A percentile compares a stretch with the other conserved stretches of the same genome.
These are phyloP conservation scores for Aspergillus sp. DNA, from an alignment of 2,329 filamentous ascomycete genomes.

Conservation along the genomic window DNA sequence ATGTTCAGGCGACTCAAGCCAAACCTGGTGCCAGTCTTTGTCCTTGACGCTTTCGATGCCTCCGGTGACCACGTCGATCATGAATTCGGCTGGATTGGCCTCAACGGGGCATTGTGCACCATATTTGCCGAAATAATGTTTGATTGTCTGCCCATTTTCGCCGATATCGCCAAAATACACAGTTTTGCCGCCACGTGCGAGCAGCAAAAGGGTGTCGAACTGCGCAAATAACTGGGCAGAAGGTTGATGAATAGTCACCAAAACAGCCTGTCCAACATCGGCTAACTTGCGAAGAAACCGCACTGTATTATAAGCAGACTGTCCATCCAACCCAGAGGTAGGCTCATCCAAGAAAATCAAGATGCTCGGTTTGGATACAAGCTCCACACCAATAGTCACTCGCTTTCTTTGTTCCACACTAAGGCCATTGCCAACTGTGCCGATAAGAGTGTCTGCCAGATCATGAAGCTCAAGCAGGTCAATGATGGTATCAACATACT, in stretches of 20 bases:
- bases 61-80: conserved; percentile 52
- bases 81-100: conserved; percentile 72
- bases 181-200: conserved; percentile 62
- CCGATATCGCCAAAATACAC: conserved; percentile 68
- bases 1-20: neutral
- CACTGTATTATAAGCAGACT: conserved; percentile 86
- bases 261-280: conserved; percentile 80
- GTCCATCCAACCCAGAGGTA: conserved; percentile 86
- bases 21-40: neutral
- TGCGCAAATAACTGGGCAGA: conserved; percentile 88
- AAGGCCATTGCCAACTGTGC: conserved; percentile 74
- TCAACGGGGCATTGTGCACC: conserved; percentile 51
- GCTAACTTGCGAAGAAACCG: conserved; percentile 82
- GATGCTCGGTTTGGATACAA: conserved; percentile 84
- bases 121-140: conserved; percentile 64
- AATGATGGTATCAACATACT: conserved; percentile 72
- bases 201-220: conserved; percentile 64
- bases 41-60: neutral
- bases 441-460: conserved; percentile 82
- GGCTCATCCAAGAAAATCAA: conserved; percentile 89
- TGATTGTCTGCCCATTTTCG: conserved; percentile 54
- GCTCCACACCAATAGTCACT: conserved; percentile 85
- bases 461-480: conserved; percentile 82
- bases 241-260: conserved; percentile 91
- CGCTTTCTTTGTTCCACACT: conserved; percentile 65